These are phyloP conservation scores for Cutaneotrichosporon cavernicola DNA, from an alignment of 1,284 basidiomycete species.

Conservation along the genomic window DNA sequence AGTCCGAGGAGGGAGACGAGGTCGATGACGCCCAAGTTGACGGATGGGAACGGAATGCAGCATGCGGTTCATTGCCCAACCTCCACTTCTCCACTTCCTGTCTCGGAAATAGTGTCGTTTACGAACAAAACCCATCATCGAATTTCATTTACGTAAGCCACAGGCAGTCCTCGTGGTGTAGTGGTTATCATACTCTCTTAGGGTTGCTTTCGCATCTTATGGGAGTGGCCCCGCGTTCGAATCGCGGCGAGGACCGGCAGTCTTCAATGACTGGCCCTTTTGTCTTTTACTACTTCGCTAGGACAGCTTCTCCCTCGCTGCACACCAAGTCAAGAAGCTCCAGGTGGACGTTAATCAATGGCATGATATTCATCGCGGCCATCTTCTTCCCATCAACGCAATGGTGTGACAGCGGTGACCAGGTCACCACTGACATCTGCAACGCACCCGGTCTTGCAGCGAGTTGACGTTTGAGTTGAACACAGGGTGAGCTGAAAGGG, in stretches of 20 bases:
- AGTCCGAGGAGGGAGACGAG: not conserved
- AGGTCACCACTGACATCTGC: no score
- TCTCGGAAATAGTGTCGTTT: not conserved
- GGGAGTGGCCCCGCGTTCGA: constrained; percentile 11
- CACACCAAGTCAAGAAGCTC: no score
- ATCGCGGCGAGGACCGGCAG: constrained; percentile 9
- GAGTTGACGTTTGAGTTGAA: no score
- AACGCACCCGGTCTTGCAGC: no score
- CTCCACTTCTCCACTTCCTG: not conserved
- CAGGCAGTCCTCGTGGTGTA: constrained; percentile 6
- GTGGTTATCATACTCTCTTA: constrained; percentile 12
- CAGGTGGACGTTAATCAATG: no score
- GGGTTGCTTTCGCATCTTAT: constrained; percentile 6
- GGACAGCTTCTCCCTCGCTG: no score
- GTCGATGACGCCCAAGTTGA: not conserved
- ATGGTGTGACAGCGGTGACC: no score
- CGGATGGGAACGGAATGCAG: not conserved
- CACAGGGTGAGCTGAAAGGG: no score
- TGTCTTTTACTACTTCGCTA: not conserved
- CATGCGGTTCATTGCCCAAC: not conserved
- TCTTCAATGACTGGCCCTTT: constrained; percentile 8
- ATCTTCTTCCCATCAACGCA: no score
- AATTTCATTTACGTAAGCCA: not conserved
- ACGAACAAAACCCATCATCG: not conserved
- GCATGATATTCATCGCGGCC: no score